Evolutionary conservation across 2,329 filamentous ascomycete genomes (phyloP).

Genomic region (Talaromyces sp.): DNA sequence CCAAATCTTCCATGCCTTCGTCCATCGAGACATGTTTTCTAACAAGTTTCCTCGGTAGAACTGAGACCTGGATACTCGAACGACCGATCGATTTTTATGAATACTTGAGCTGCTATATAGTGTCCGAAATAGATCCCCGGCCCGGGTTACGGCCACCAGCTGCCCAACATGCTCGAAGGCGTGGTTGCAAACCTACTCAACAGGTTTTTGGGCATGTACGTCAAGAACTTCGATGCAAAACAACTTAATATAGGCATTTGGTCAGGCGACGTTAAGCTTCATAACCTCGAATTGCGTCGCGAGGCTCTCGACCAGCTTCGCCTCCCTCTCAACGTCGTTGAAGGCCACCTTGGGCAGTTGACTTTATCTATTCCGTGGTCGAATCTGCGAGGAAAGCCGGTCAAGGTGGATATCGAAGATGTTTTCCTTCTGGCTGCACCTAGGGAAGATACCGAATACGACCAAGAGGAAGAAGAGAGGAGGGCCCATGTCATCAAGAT

Average conservation of each 20-base stretch:
- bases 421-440: conserved; percentile 92
- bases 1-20: neutral
- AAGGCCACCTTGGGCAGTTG: conserved; percentile 87
- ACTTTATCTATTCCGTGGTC: conserved; percentile 96
- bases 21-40: neutral
- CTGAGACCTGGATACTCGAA: neutral
- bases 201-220: conserved; percentile 99
- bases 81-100: neutral
- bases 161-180: conserved; percentile 83
- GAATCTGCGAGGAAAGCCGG: conserved; percentile 87
- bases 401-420: conserved; percentile 94
- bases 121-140: conserved; percentile 39
- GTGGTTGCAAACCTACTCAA: conserved; percentile 96
- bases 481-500: conserved; percentile 91
- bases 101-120: neutral
- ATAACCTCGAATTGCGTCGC: conserved; percentile 82
- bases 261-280: conserved; percentile 95
- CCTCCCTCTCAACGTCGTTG: conserved; percentile 91
- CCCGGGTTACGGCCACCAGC: conserved; percentile 66
- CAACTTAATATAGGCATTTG: conserved; percentile 98
- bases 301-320: conserved; percentile 97
- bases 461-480: conserved; percentile 85
- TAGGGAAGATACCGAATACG: conserved; percentile 89
- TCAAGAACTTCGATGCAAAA: conserved; percentile 97
- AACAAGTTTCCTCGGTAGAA: neutral